phyloP scores from a whole-genome alignment of 2,329 filamentous ascomycete species.

The Aspergillus sp. region DNA sequence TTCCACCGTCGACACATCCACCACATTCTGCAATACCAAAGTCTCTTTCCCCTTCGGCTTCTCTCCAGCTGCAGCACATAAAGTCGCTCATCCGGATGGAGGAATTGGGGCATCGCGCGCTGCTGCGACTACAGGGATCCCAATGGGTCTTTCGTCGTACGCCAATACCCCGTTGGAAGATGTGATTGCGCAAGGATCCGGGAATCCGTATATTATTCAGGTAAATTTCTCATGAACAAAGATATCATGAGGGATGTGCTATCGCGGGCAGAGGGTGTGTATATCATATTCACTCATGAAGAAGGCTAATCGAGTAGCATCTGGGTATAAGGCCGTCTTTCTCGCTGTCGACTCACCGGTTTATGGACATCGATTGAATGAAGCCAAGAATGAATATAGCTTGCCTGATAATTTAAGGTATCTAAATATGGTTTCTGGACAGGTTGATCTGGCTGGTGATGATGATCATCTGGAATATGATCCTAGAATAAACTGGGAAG shows the following conservation, averaged over 20 bases:
- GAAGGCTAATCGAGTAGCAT: constrained; percentile 16
- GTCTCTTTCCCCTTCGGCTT: constrained; percentile 50
- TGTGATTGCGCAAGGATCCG: constrained; percentile 37
- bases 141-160: constrained; percentile 48
- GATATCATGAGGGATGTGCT: too few relatives aligned
- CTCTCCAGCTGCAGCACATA: constrained; percentile 50
- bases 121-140: constrained; percentile 37
- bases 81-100: constrained; percentile 49
- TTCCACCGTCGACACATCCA: constrained; percentile 40
- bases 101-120: constrained; percentile 48
- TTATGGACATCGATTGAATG: constrained; percentile 50
- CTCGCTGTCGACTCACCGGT: constrained; percentile 53
- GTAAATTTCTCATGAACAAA: constrained; percentile 25
- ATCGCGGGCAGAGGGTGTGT: too few relatives aligned
- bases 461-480: constrained; percentile 13
- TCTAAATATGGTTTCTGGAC: constrained; percentile 33
- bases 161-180: constrained; percentile 44
- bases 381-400: constrained; percentile 50
- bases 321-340: constrained; percentile 52
- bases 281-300: too few relatives aligned
- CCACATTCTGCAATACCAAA: constrained; percentile 41
- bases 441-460: too few relatives aligned
- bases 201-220: constrained; percentile 51
- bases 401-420: constrained; percentile 41
- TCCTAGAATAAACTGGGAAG: constrained; percentile 45